Evolutionary conservation across 129 eudicot genomes (phyloP), one percentile per base, ranked within the genome.

Genomic region (Cynara cardunculus): DNA sequence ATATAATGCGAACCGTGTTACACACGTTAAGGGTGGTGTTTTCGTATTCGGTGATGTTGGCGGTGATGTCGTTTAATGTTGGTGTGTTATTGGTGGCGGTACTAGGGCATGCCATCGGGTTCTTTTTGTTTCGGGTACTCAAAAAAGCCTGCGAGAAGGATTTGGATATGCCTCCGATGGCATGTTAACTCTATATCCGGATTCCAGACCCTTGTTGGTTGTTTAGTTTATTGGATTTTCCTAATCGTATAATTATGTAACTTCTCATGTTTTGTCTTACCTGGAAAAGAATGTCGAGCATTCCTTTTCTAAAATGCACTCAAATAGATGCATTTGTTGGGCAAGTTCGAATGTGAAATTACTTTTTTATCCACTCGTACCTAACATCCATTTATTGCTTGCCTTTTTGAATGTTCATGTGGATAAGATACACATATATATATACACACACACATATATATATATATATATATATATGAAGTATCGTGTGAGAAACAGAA

Each of bases 31-130:
- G 90, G 56, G 87, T 91, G 19, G 87, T 86, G 16, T 80, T 94
- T 31, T 93, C 91, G 24, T 94, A 91, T 80, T 7, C 91, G 66
- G 88, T 89, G 19, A 94, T 94, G 97, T 87, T 94, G 35, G 86
- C 93, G 2, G 89, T 91, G 12, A 94, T 94, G 98, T 89, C 92
- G 18, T 91, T 89, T 28, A 94, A 91, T 37, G 90, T 78, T 34
- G 97, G 93, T 25, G 94, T 91, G 1, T 89, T 91, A 21, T 22
- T 94, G 22, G 89, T 77, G 37, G 95, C 90, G 9, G 69, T 91
- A 66, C 85, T 79, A 0, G 98, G 97, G 19, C 97, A 91, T 75
- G 79, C 83, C n/a, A 16, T 88, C 13, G 98, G 97, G 78, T 94
- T 87, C 79, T 84, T 85, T 72, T 28, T 91, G 25, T 91, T 94